phyloP scores from a whole-genome alignment of 2,329 filamentous ascomycete species.

The Penicillium digitatum region DNA sequence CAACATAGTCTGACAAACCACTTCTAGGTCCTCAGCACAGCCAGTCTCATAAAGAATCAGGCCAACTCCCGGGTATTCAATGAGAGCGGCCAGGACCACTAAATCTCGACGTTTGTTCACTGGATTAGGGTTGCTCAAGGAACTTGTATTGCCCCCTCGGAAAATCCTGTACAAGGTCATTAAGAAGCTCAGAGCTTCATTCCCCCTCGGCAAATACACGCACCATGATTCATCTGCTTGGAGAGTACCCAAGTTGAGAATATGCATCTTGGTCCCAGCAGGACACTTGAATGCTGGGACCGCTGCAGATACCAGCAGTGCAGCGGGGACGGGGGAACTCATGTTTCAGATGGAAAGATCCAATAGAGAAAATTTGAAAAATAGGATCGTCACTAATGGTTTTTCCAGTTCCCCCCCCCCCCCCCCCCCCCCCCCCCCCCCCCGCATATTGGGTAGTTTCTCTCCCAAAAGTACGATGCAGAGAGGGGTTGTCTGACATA shows the following conservation, averaged over 20 bases:
- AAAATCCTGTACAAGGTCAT: constrained; percentile 29
- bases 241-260: constrained; percentile 46
- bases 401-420: no score
- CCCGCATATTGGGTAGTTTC: no score
- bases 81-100: constrained; percentile 42
- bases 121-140: constrained; percentile 35
- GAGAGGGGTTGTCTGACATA: no score
- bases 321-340: neutral
- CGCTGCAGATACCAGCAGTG: constrained; percentile 2
- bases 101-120: constrained; percentile 43
- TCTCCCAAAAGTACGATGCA: no score
- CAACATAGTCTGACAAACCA: constrained; percentile 22
- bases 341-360: neutral
- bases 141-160: constrained; percentile 40
- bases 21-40: constrained; percentile 42
- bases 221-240: constrained; percentile 48
- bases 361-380: no score
- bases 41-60: constrained; percentile 48
- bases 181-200: neutral
- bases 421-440: no score
- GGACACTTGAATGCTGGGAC: constrained; percentile 18
- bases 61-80: constrained; percentile 45
- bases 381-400: neutral
- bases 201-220: neutral
- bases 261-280: constrained; percentile 46